Conservation (phyloP, 257 asterid species). For the Asclepias syriaca region DNA sequence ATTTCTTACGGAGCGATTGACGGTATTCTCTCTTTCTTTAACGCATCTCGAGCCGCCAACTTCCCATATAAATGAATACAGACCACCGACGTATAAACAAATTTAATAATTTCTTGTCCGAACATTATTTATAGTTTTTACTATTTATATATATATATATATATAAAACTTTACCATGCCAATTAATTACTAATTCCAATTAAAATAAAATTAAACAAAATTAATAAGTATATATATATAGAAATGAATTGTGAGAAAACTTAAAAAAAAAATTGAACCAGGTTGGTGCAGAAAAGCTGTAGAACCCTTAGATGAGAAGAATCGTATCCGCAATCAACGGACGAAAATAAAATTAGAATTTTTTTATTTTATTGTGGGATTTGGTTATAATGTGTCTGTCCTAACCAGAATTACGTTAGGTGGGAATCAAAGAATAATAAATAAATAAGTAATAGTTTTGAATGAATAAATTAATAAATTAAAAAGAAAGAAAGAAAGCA, state of each 20-base stretch:
- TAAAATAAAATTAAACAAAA: no score
- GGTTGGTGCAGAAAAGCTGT: constrained; percentile 12
- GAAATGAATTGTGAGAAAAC: no score
- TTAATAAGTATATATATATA: no score
- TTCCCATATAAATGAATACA: neutral
- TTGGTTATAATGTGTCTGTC: constrained; percentile 10
- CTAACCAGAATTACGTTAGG: constrained; percentile 17
- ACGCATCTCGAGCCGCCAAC: constrained; percentile 13
- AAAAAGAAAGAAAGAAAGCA: constrained; percentile 1
- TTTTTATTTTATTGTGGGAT: neutral
- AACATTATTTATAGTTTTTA: no score
- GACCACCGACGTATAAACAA: neutral
- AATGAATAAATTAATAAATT: neutral
- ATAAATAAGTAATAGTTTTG: no score
- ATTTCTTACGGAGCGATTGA: constrained; percentile 36
- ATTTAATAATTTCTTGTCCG: neutral
- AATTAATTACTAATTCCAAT: no score
- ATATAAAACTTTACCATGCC: no score
- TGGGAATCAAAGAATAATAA: constrained; percentile 9
- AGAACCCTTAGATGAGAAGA: constrained; percentile 5
- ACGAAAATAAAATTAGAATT: neutral
- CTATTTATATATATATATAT: no score
- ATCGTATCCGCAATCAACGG: constrained; percentile 18
- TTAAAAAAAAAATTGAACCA: no score
- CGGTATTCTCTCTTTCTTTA: constrained; percentile 16